Evolutionary conservation across 1,284 basidiomycete species (phyloP).

Genomic region (Anthracocystis setariae): DNA sequence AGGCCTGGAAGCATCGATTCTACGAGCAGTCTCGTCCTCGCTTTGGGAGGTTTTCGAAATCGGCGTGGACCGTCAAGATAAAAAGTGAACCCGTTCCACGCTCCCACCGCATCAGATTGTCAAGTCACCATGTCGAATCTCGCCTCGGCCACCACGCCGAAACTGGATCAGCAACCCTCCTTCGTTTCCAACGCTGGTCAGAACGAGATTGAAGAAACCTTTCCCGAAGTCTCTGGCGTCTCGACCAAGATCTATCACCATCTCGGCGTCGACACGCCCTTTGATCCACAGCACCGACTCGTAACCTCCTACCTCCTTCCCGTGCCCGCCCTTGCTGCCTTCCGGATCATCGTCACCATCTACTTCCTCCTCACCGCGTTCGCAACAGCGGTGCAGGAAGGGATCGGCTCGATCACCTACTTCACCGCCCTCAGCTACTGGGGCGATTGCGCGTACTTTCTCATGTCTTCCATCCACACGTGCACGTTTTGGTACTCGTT

Average conservation of each 20-base stretch:
- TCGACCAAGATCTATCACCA: slow-evolving; percentile 51
- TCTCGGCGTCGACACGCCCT: slow-evolving; percentile 68
- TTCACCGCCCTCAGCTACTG: slow-evolving; percentile 40
- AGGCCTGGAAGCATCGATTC: no score
- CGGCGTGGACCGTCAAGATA: neutral
- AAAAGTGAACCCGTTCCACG: neutral
- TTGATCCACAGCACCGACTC: slow-evolving; percentile 72
- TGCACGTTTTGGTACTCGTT: slow-evolving; percentile 21
- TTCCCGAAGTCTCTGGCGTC: slow-evolving; percentile 28
- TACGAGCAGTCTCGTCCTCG: no score
- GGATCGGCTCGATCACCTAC: slow-evolving; percentile 48
- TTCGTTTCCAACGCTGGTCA: slow-evolving; percentile 6
- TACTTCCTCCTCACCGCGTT: slow-evolving; percentile 73
- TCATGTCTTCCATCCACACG: slow-evolving; percentile 43
- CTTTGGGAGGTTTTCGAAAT: no score
- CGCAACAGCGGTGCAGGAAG: slow-evolving; percentile 66
- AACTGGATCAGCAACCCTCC: slow-evolving; percentile 4
- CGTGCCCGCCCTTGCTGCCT: slow-evolving; percentile 70
- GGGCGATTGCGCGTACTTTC: slow-evolving; percentile 42
- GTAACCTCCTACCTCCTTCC: slow-evolving; percentile 75
- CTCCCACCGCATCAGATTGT: neutral
- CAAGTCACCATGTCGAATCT: slow-evolving; percentile 31
- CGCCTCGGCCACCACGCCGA: slow-evolving; percentile 23
- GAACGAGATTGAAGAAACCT: neutral
- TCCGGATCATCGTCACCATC: slow-evolving; percentile 72